Evolutionary conservation across 2,329 filamentous ascomycete genomes (phyloP), one percentile per base, ranked within the genome.

Genomic region (Pezicula radicicola): DNA sequence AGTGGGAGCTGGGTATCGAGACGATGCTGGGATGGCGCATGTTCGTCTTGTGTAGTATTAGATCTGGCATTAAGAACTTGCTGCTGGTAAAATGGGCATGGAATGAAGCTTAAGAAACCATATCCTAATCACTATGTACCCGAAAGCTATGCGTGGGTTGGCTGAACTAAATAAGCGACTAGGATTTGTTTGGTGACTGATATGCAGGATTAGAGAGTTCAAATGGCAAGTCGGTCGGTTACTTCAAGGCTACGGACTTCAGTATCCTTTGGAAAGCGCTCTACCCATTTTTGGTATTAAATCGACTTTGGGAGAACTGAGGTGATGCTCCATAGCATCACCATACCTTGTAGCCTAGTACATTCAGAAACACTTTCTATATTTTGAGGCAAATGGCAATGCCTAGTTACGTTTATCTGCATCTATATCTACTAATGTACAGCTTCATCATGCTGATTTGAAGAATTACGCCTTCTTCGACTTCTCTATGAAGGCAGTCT

Each of bases 391-490:
- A 4, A 10, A 33, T 33, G 12, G 9, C 8, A 1, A 33, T 33
- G 12, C 30, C 25, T 25, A 42, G 18, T 15, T 25, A 42, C 16
- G 10, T 18, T 30, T 52, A 55, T 55, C 15, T 54, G 28, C 48
- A 49, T 59, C 57, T 57, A 58, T 54, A 40, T 63, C 56, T 61
- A 62, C 35, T 56, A 56, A 33, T 58, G 41, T 62, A 61, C 56
- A 60, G 48, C 30, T 52, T 44, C 40, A 37, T 35, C 12, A 18
- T 44, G 35, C 39, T 48, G 33, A 48, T 51, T 25, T n/a, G 39
- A 44, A 25, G 4, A 27, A 51, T 46, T 65, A 64, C 55, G 66
- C 64, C 42, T 62, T 65, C 56, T 69, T 69, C 18, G 60, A 50
- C 51, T 58, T 63, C 48, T 61, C 54, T 35, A 58, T 51, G 9